These are phyloP conservation scores for Penicillium brasilianum DNA, from an alignment of 2,329 filamentous ascomycete genomes.

Conservation along the genomic window DNA sequence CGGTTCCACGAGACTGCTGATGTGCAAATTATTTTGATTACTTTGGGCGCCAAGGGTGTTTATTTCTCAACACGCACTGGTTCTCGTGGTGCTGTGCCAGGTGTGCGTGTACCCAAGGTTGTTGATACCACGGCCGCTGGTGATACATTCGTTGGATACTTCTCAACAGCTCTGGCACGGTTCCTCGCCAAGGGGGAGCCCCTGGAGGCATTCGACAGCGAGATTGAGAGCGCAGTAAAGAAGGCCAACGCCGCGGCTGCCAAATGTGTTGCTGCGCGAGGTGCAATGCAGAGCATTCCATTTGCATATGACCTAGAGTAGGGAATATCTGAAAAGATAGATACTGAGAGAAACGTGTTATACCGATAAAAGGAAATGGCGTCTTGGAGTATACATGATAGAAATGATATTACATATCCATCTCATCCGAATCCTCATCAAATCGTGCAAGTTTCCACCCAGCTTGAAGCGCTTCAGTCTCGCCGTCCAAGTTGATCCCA, in stretches of 20 bases:
- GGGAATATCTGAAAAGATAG: background rate
- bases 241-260: slow-evolving; percentile 29
- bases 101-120: slow-evolving; percentile 28
- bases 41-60: slow-evolving; percentile 30
- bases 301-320: slow-evolving; percentile 30
- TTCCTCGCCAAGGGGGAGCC: slow-evolving; percentile 22
- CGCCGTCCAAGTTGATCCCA: slow-evolving; percentile 29
- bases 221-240: slow-evolving; percentile 23
- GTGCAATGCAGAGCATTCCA: slow-evolving; percentile 30
- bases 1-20: slow-evolving; percentile 24
- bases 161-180: slow-evolving; percentile 24
- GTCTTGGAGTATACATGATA: slow-evolving; percentile 15
- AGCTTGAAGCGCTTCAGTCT: slow-evolving; percentile 23
- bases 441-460: slow-evolving; percentile 30
- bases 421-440: slow-evolving; percentile 27
- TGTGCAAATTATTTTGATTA: slow-evolving; percentile 30
- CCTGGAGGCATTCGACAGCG: slow-evolving; percentile 22
- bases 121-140: slow-evolving; percentile 31
- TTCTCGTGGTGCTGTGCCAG: slow-evolving; percentile 18
- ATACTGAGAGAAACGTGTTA: background rate
- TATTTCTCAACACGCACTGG: slow-evolving; percentile 30
- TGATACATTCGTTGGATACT: slow-evolving; percentile 32
- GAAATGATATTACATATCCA: slow-evolving; percentile 11
- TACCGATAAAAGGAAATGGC: slow-evolving; percentile 2
- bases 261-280: slow-evolving; percentile 25